Conservation (phyloP, 257 asterid species). For the Salvia miltiorrhiza region DNA sequence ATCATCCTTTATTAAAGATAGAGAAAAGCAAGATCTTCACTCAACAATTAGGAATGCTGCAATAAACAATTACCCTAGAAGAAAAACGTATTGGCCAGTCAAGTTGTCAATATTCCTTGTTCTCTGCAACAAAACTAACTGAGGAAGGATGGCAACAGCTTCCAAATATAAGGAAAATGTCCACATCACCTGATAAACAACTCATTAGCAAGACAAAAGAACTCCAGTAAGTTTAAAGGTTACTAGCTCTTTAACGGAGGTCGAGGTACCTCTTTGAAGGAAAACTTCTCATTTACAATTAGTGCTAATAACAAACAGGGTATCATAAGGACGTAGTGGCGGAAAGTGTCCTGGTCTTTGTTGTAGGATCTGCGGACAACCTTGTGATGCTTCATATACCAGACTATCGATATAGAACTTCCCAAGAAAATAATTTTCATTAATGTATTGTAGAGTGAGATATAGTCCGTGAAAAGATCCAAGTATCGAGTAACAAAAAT, state of each 20-base stretch:
- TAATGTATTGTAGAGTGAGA: conserved; percentile 69
- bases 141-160: conserved; percentile 91
- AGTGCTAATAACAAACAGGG: conserved; percentile 74
- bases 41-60: background rate
- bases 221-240: background rate
- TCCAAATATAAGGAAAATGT: conserved; percentile 77
- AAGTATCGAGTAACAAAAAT: conserved; percentile 86
- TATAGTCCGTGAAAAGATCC: conserved; percentile 66
- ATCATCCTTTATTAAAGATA: too few species aligned
- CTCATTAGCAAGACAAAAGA: background rate
- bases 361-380: conserved; percentile 83
- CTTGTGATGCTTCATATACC: conserved; percentile 85
- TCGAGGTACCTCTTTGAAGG: conserved; percentile 60
- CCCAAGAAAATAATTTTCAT: conserved; percentile 86
- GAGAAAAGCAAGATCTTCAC: background rate
- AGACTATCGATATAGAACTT: conserved; percentile 79
- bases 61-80: conserved; percentile 55
- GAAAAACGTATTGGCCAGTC: conserved; percentile 85
- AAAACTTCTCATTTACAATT: conserved; percentile 60
- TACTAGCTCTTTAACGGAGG: background rate
- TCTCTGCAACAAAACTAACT: conserved; percentile 79
- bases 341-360: conserved; percentile 87
- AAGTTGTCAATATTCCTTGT: conserved; percentile 86
- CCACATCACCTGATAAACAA: conserved; percentile 63
- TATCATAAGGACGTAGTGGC: conserved; percentile 62